Evolutionary conservation across 2,329 filamentous ascomycete genomes (phyloP), one percentile per base, ranked within the genome.

Genomic region (Rhynchosporium secalis): DNA sequence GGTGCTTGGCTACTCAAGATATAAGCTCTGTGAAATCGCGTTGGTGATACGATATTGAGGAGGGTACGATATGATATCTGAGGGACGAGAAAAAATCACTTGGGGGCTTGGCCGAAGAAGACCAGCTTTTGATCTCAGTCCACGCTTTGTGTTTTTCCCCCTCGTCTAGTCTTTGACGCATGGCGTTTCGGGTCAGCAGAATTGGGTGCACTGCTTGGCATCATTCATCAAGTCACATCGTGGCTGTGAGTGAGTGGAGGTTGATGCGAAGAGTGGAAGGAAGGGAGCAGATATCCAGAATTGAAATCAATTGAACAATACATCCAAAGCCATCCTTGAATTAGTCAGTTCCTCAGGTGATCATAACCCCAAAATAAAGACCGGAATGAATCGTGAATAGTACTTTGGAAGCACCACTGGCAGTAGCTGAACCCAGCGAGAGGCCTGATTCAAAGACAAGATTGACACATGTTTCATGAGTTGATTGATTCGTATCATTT

Each of bases 141-240:
- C 28, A 43, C 15, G 28, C 41, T 36, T 61, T 51, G 56, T 56
- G 29, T 45, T 47, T 61, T 56, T 26, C 36, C 33, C 43, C 41
- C 36, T 33, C 33, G 28, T 48, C n/a, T 60, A 28, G 20, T 20
- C 33, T 36, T 48, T 13, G 58, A 61, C 54, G 51, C 33, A 49
- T 49, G 58, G 58, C 58, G 58, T 61, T 55, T 41, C 48, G 58
- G 58, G 46, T 41, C 10, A 56, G 56, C 49, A 36, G 33, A 10
- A 10, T 36, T 28, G 41, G 58, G 31, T 38, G n/a, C 33, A 40
- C 33, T 56, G 43, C 52, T 46, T 20, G 38, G 33, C 38, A 54
- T 15, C 38, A 54, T 15, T 60, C 31, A 54, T 29, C 55, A 20
- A 46, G 33, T 51, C 29, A 47, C 7, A 15, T 38, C 2, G 33